These are phyloP conservation scores for Triticum monococcum DNA, from an alignment of 176 grass and related monocot genomes.

Conservation along the genomic window DNA sequence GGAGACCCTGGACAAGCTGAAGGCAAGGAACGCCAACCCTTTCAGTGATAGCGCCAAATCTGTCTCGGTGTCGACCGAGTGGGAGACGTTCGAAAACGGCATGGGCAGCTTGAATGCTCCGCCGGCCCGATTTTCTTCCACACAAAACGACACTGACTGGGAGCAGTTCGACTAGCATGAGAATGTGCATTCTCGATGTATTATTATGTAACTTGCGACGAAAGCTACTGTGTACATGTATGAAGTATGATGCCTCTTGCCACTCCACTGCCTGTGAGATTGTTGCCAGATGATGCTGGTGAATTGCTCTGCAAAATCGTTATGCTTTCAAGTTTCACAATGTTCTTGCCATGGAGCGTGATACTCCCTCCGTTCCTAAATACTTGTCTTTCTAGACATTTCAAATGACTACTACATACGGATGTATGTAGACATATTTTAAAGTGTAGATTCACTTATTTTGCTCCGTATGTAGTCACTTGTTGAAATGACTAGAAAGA, in stretches of 20 bases:
- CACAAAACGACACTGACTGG: slow-evolving; percentile 48
- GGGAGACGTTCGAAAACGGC: slow-evolving; percentile 64
- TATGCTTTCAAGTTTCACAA: slow-evolving; percentile 3
- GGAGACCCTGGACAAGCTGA: slow-evolving; percentile 64
- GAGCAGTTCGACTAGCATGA: slow-evolving; percentile 62
- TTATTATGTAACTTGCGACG: slow-evolving; percentile 30
- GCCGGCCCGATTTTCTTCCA: slow-evolving; percentile 45
- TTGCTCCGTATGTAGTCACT: no score
- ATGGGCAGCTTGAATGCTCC: slow-evolving; percentile 71
- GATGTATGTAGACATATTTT: no score
- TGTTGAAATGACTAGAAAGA: no score
- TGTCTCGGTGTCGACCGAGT: slow-evolving; percentile 63
- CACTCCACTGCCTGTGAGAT: slow-evolving; percentile 29
- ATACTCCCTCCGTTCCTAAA: no score
- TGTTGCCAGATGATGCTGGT: slow-evolving; percentile 14
- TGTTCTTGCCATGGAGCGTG: not conserved
- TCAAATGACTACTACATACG: no score
- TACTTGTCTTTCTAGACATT: no score
- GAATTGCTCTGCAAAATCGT: not conserved
- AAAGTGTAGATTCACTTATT: no score
- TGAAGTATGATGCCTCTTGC: slow-evolving; percentile 23
- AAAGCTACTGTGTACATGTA: slow-evolving; percentile 38
- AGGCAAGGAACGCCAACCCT: slow-evolving; percentile 65
- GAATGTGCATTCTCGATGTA: slow-evolving; percentile 4
- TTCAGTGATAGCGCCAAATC: slow-evolving; percentile 40